Percentiles rank a stretch among this genome's conserved stretches.
phyloP scores from a whole-genome alignment of 805 yeast genomes.

The Lipomyces sp. region DNA sequence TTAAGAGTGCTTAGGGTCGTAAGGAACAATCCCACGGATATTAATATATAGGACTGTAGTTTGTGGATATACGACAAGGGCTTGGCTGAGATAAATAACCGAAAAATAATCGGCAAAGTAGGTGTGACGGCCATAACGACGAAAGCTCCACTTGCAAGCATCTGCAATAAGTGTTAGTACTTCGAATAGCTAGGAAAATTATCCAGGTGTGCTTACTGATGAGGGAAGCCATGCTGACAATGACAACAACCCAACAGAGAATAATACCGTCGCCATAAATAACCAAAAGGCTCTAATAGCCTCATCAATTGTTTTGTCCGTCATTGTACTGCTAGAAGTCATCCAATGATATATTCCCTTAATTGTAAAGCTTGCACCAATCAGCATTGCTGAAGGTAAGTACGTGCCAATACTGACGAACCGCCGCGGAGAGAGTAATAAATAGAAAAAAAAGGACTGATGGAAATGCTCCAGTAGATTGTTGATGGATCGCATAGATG shows the following conservation, averaged over 20 bases:
- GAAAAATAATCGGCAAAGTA: constrained; percentile 21
- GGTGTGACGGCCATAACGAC: constrained; percentile 5
- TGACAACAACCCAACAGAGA: constrained; percentile 27
- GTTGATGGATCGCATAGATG: constrained; percentile 84
- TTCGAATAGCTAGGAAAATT: not conserved
- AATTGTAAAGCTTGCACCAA: constrained; percentile 70
- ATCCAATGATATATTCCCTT: constrained; percentile 56
- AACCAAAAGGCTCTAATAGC: constrained; percentile 45
- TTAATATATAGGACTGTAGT: constrained; percentile 22
- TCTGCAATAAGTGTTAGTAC: not conserved
- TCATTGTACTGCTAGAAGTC: constrained; percentile 4
- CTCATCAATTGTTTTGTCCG: constrained; percentile 40
- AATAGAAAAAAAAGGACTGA: constrained; percentile 93
- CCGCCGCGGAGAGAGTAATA: constrained; percentile 72
- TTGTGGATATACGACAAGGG: constrained; percentile 22
- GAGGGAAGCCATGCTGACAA: constrained; percentile 19
- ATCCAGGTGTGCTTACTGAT: constrained; percentile 3
- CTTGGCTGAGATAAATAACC: not conserved
- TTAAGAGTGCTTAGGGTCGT: constrained; percentile 79
- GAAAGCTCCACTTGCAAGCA: constrained; percentile 4
- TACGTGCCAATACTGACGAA: constrained; percentile 95
- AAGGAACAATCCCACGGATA: constrained; percentile 61
- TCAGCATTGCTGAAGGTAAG: constrained; percentile 78
- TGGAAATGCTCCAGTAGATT: constrained; percentile 94
- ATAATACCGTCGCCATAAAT: constrained; percentile 43